Conservation (phyloP, 805 yeast genomes). For the Nakazawaea sp. region DNA sequence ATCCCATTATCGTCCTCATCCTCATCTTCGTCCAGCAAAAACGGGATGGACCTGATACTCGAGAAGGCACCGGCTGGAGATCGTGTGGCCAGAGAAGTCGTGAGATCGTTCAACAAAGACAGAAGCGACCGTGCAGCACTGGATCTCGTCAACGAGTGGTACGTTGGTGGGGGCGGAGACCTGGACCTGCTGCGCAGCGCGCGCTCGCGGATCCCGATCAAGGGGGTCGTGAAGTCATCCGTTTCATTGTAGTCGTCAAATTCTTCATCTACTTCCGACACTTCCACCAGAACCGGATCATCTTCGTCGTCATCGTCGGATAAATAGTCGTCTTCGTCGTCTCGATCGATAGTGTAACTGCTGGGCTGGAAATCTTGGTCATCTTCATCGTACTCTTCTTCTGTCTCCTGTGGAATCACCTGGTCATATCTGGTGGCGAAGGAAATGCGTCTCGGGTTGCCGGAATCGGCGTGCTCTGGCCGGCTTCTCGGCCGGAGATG, state of each 20-base stretch:
- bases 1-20: constrained; percentile 8
- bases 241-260: constrained; percentile 20
- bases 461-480: too few relatives aligned
- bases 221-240: too few relatives aligned
- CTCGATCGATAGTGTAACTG: constrained; percentile 4
- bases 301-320: too few relatives aligned
- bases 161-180: constrained; percentile 7
- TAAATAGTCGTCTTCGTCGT: too few relatives aligned
- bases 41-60: constrained; percentile 14
- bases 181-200: constrained; percentile 1
- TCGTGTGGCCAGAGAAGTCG: constrained; percentile 1
- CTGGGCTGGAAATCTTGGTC: constrained; percentile 3
- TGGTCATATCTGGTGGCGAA: too few relatives aligned
- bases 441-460: too few relatives aligned
- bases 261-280: constrained; percentile 22
- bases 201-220: constrained; percentile 15
- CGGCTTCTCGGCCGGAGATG: too few relatives aligned
- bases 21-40: constrained; percentile 18
- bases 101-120: constrained; percentile 6
- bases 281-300: too few relatives aligned
- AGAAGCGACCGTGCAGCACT: constrained; percentile 4
- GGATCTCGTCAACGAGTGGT: constrained; percentile 1
- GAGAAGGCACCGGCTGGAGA: not conserved
- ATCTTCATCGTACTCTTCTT: not conserved
- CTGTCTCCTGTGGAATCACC: not conserved